phyloP scores from a whole-genome alignment of 2,329 filamentous ascomycete species.

The Ambrosiella beaveri region DNA sequence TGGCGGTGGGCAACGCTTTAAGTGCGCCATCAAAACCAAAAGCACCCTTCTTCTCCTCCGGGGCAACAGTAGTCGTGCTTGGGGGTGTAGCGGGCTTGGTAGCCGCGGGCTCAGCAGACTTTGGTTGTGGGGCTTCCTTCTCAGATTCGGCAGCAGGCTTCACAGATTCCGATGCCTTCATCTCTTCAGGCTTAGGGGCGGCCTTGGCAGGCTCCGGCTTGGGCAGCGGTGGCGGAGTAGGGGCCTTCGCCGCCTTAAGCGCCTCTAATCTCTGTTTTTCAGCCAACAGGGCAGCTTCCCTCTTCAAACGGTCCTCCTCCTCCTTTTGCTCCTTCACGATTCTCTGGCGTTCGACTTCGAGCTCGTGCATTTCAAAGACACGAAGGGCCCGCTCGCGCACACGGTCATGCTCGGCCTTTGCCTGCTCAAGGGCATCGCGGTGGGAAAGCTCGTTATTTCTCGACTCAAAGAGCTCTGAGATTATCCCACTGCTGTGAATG shows the following conservation, averaged over 20 bases:
- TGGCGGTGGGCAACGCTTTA: not conserved
- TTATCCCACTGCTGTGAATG: slow-evolving; percentile 28
- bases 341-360: slow-evolving; percentile 27
- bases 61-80: not conserved
- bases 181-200: slow-evolving; percentile 12
- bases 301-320: slow-evolving; percentile 28
- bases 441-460: slow-evolving; percentile 47
- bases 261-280: slow-evolving; percentile 32
- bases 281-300: slow-evolving; percentile 28
- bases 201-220: slow-evolving; percentile 15
- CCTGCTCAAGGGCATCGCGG: slow-evolving; percentile 46
- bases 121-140: not conserved
- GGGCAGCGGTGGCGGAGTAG: slow-evolving; percentile 25
- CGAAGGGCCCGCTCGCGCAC: slow-evolving; percentile 36
- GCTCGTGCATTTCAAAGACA: slow-evolving; percentile 30
- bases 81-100: not conserved
- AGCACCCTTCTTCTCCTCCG: not conserved
- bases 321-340: slow-evolving; percentile 28
- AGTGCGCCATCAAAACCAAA: not conserved
- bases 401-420: slow-evolving; percentile 48
- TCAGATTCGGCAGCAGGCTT: not conserved
- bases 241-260: slow-evolving; percentile 28
- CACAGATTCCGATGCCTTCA: not conserved
- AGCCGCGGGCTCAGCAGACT: not conserved
- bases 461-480: slow-evolving; percentile 44